A percentile compares a stretch with the other conserved stretches of the same genome.
Evolutionary conservation across 441 rosid genomes (phyloP).

Genomic region (Pelargonium citronellum): DNA sequence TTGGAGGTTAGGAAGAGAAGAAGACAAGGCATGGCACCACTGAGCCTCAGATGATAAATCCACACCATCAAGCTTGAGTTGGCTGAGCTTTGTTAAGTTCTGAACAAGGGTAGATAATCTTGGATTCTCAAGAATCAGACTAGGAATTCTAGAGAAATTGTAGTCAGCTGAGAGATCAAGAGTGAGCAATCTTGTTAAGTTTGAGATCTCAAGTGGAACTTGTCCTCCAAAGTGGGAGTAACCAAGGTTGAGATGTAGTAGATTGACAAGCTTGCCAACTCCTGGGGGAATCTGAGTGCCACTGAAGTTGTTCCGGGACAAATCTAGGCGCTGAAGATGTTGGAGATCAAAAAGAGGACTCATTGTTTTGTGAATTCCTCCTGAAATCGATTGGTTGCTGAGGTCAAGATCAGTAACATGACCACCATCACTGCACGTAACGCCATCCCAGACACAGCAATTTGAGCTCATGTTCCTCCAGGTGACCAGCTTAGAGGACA

Average conservation of each 20-base stretch:
- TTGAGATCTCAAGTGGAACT: neutral
- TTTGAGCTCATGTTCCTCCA: neutral
- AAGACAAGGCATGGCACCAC: neutral
- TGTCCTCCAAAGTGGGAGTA: neutral
- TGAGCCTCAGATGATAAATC: neutral
- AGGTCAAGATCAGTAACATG: neutral
- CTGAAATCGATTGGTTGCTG: neutral
- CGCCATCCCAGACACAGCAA: neutral
- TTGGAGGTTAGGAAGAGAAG: constrained; percentile 3
- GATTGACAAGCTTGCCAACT: neutral
- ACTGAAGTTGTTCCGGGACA: neutral
- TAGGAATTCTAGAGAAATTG: neutral
- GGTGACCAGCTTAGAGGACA: neutral
- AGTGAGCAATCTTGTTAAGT: neutral
- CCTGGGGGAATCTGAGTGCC: constrained; percentile 5
- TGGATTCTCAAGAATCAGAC: neutral
- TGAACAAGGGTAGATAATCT: neutral
- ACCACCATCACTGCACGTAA: neutral
- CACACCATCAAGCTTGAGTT: neutral
- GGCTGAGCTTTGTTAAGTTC: neutral
- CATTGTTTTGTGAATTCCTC: neutral
- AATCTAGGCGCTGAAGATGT: neutral
- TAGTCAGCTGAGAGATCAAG: neutral
- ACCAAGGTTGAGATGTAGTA: neutral
- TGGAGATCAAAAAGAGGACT: constrained; percentile 5